phyloP scores from a whole-genome alignment of 768 basidiomycete genomes.

The Hygrophorus pudorinus region DNA sequence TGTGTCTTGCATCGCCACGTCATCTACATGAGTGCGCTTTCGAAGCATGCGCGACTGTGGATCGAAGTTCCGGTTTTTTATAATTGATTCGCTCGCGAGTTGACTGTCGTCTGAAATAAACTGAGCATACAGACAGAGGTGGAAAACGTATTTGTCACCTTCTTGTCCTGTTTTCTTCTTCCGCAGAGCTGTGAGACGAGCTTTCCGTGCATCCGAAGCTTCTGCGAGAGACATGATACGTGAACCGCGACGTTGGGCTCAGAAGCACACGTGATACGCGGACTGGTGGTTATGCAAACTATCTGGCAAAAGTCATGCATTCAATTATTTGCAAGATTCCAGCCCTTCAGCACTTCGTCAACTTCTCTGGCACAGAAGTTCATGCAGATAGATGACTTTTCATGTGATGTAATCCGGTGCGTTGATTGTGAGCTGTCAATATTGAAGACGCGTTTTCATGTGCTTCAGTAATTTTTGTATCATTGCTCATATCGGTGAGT shows the following conservation, averaged over 20 bases:
- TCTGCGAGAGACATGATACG: slow-evolving; percentile 51
- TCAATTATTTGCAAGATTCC: slow-evolving; percentile 15
- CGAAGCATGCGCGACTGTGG: slow-evolving; percentile 73
- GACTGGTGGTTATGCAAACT: slow-evolving; percentile 11
- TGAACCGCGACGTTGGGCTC: slow-evolving; percentile 6
- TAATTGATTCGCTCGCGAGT: slow-evolving; percentile 36
- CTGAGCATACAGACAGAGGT: background rate
- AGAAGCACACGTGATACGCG: background rate
- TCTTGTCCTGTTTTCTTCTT: slow-evolving; percentile 57
- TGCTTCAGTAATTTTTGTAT: slow-evolving; percentile 81
- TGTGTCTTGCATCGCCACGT: slow-evolving; percentile 62
- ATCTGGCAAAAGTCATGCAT: slow-evolving; percentile 20
- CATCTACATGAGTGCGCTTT: slow-evolving; percentile 48
- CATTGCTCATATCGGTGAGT: slow-evolving; percentile 85
- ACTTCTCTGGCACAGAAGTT: slow-evolving; percentile 21
- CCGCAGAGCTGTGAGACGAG: slow-evolving; percentile 67
- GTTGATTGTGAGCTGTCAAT: background rate
- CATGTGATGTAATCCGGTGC: slow-evolving; percentile 62
- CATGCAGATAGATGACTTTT: slow-evolving; percentile 52
- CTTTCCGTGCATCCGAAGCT: slow-evolving; percentile 73
- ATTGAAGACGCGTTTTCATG: background rate
- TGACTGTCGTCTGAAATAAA: slow-evolving; percentile 12
- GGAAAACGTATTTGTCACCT: slow-evolving; percentile 31
- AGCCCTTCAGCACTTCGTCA: slow-evolving; percentile 21
- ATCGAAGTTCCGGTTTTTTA: slow-evolving; percentile 82